A percentile compares a stretch with the other conserved stretches of the same genome.
These are phyloP conservation scores for Candida railenensis DNA, from an alignment of 805 yeast genomes.

Conservation along the genomic window DNA sequence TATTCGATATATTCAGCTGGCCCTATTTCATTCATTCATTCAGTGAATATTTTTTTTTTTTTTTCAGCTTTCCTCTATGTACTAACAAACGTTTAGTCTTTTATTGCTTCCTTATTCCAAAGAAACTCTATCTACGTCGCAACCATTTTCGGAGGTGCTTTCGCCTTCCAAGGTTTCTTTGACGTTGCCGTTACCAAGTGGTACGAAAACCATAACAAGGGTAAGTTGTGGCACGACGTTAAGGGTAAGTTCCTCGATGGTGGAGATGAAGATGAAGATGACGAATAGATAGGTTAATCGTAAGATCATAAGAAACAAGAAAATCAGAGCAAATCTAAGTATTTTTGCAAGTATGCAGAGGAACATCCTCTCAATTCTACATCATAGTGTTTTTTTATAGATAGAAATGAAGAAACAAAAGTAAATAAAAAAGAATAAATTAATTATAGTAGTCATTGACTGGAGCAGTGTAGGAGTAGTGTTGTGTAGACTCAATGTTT, in stretches of 20 bases:
- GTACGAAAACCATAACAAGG: conserved; percentile 78
- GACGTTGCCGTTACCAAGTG: conserved; percentile 65
- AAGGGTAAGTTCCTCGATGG: conserved; percentile 57
- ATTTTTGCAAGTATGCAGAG: neutral
- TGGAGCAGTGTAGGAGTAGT: too few relatives aligned
- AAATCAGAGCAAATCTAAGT: too few relatives aligned
- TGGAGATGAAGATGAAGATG: conserved; percentile 51
- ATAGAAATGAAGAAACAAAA: neutral
- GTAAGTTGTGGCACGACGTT: conserved; percentile 84
- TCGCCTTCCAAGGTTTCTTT: conserved; percentile 77
- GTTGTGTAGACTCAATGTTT: too few relatives aligned
- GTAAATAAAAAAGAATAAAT: neutral
- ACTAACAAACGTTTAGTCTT: conserved; percentile 12
- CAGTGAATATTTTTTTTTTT: too few relatives aligned
- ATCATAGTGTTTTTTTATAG: neutral
- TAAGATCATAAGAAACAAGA: neutral
- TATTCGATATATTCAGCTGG: too few relatives aligned
- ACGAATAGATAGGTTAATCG: conserved; percentile 28
- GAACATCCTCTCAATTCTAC: neutral
- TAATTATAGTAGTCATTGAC: neutral
- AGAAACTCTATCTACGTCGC: conserved; percentile 90
- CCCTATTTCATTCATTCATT: too few relatives aligned
- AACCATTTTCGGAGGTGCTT: conserved; percentile 78
- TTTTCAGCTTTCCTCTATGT: neutral
- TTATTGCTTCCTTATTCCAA: conserved; percentile 49